A percentile compares a stretch with the other conserved stretches of the same genome.
Conservation (phyloP, 1,139 yeast species). For the Groenewaldozyma sp. region DNA sequence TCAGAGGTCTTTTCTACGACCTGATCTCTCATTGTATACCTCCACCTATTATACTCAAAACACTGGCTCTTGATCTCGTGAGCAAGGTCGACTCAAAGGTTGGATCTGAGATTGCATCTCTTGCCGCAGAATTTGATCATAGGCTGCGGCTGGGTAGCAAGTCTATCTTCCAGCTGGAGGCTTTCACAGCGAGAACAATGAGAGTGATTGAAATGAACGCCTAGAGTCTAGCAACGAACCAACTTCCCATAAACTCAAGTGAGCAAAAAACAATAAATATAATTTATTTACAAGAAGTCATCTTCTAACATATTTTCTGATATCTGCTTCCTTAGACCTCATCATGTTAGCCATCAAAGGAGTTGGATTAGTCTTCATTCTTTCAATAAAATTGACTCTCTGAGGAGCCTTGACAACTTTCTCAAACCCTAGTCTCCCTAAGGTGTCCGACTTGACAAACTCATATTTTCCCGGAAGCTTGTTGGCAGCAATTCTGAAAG, state of each 20-base stretch:
- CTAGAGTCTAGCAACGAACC: too few relatives aligned
- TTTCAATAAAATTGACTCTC: constrained; percentile 45
- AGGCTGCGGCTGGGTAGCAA: constrained; percentile 79
- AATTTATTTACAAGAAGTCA: too few relatives aligned
- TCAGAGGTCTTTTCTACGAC: constrained; percentile 73
- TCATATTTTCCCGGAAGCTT: constrained; percentile 91
- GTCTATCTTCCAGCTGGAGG: constrained; percentile 90
- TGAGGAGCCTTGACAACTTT: constrained; percentile 36
- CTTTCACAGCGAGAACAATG: constrained; percentile 86
- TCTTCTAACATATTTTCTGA: constrained; percentile 27
- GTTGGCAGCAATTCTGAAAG: constrained; percentile 82
- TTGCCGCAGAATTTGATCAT: constrained; percentile 76
- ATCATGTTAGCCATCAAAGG: constrained; percentile 36
- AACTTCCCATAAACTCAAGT: too few relatives aligned
- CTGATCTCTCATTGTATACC: constrained; percentile 90
- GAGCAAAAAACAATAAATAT: too few relatives aligned
- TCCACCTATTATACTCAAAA: constrained; percentile 64
- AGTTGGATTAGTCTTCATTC: constrained; percentile 54
- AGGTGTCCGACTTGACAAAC: constrained; percentile 58
- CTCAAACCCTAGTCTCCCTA: constrained; percentile 61
- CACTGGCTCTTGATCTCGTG: constrained; percentile 51
- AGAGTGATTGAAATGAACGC: constrained; percentile 38
- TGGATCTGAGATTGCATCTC: constrained; percentile 48
- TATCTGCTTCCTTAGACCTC: constrained; percentile 29
- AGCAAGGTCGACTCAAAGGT: constrained; percentile 30